Evolutionary conservation across 805 yeast genomes (phyloP).

Genomic region (Pichia rugopelliculosa): DNA sequence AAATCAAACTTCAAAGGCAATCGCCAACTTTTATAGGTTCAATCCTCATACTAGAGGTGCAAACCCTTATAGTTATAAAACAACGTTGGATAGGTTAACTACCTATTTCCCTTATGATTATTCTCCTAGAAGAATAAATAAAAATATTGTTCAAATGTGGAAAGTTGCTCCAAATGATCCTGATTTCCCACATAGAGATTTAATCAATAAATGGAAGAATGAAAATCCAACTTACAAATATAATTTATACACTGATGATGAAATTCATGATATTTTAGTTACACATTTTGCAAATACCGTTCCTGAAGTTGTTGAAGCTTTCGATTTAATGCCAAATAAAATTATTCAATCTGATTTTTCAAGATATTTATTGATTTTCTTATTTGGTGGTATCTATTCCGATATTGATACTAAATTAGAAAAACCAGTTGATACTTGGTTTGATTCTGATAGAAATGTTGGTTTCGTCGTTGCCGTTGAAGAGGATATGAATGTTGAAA

Average conservation of each 20-base stretch:
- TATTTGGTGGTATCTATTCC: conserved; percentile 54
- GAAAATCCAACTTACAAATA: conserved; percentile 29
- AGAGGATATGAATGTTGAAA: conserved; percentile 42
- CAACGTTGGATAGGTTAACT: conserved; percentile 26
- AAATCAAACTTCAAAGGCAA: conserved; percentile 22
- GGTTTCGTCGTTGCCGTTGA: conserved; percentile 53
- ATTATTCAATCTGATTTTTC: conserved; percentile 48
- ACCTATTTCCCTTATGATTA: conserved; percentile 28
- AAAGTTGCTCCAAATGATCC: conserved; percentile 28
- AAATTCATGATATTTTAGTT: conserved; percentile 23
- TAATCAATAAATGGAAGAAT: conserved; percentile 28
- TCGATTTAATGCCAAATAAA: conserved; percentile 45
- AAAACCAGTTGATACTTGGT: conserved; percentile 54
- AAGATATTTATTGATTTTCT: conserved; percentile 44
- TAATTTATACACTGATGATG: conserved; percentile 27
- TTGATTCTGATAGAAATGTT: conserved; percentile 43
- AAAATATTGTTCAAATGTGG: conserved; percentile 31
- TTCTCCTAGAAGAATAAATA: conserved; percentile 27
- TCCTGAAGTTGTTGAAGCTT: conserved; percentile 51
- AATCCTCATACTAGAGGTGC: conserved; percentile 29
- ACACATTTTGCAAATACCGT: conserved; percentile 27
- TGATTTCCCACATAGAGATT: conserved; percentile 28
- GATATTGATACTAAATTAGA: conserved; percentile 54
- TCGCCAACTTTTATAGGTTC: conserved; percentile 25
- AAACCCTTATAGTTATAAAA: conserved; percentile 27